A percentile compares a stretch with the other conserved stretches of the same genome.
phyloP scores from a whole-genome alignment of 169 alveolate species.

The Plasmodium blacklocki region DNA sequence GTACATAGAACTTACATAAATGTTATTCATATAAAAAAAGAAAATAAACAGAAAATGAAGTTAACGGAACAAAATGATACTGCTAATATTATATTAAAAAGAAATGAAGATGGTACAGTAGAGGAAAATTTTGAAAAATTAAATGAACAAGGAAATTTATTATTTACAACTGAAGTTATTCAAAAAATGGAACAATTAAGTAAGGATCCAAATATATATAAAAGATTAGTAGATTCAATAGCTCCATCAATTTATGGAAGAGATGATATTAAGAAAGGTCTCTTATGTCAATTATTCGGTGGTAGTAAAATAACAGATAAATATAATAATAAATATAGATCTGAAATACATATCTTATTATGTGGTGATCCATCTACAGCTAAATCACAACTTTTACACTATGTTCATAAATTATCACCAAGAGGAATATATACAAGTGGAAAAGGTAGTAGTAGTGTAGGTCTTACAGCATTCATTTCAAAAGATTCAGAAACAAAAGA shows the following conservation, averaged over 20 bases:
- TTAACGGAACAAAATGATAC: constrained; percentile 75
- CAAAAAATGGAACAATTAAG: constrained; percentile 89
- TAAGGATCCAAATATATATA: constrained; percentile 93
- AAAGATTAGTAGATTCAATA: constrained; percentile 93
- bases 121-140: constrained; percentile 73
- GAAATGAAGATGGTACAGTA: constrained; percentile 79
- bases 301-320: constrained; percentile 91
- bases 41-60: constrained; percentile 80
- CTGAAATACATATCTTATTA: constrained; percentile 96
- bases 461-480: constrained; percentile 98
- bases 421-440: constrained; percentile 99
- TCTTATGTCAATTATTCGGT: constrained; percentile 97
- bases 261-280: constrained; percentile 95
- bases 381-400: constrained; percentile 97
- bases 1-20: constrained; percentile 95
- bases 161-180: constrained; percentile 80
- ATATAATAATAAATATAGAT: constrained; percentile 86
- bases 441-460: constrained; percentile 96
- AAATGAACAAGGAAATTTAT: constrained; percentile 77
- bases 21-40: constrained; percentile 89
- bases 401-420: constrained; percentile 95
- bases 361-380: constrained; percentile 99
- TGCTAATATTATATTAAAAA: constrained; percentile 40
- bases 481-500: constrained; percentile 98
- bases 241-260: constrained; percentile 99